These are phyloP conservation scores for Candida argentea DNA, from an alignment of 805 yeast genomes.

Conservation along the genomic window DNA sequence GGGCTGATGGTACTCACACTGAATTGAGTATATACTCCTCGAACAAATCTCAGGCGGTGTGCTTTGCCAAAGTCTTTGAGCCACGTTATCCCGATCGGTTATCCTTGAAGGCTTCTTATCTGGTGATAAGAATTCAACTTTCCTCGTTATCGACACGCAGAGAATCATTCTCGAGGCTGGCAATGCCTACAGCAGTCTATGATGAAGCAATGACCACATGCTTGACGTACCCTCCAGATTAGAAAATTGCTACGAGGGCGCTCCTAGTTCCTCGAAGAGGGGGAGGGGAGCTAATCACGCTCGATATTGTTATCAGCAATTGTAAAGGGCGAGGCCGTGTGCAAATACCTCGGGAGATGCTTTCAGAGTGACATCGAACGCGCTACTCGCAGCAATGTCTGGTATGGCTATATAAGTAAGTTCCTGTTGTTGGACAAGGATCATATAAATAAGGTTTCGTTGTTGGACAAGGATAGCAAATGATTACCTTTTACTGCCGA, in stretches of 20 bases:
- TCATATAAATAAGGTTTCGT: slow-evolving; percentile 13
- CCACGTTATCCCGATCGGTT: slow-evolving; percentile 40
- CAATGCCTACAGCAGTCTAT: slow-evolving; percentile 9
- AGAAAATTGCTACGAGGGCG: slow-evolving; percentile 11
- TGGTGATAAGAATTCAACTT: slow-evolving; percentile 45
- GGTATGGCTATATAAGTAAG: slow-evolving; percentile 14
- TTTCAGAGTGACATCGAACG: slow-evolving; percentile 18
- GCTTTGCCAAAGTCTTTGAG: slow-evolving; percentile 54
- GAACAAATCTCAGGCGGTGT: slow-evolving; percentile 50
- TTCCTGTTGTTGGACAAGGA: no score
- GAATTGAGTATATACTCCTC: slow-evolving; percentile 17
- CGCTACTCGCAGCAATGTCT: slow-evolving; percentile 12
- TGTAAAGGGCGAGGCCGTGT: slow-evolving; percentile 26
- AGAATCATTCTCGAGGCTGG: slow-evolving; percentile 16
- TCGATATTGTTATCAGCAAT: slow-evolving; percentile 10
- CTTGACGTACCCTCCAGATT: slow-evolving; percentile 9
- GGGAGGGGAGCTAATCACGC: slow-evolving; percentile 14
- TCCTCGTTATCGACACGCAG: slow-evolving; percentile 30
- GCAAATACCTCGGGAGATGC: slow-evolving; percentile 21
- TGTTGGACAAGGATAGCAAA: slow-evolving; percentile 8
- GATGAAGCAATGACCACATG: slow-evolving; percentile 17
- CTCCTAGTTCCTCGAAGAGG: slow-evolving; percentile 22
- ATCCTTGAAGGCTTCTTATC: slow-evolving; percentile 35
- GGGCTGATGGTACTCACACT: slow-evolving; percentile 22
- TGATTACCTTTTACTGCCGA: slow-evolving; percentile 24